Evolutionary conservation across 2,329 filamentous ascomycete genomes (phyloP).

Genomic region (Nothomitra cinnamomea): DNA sequence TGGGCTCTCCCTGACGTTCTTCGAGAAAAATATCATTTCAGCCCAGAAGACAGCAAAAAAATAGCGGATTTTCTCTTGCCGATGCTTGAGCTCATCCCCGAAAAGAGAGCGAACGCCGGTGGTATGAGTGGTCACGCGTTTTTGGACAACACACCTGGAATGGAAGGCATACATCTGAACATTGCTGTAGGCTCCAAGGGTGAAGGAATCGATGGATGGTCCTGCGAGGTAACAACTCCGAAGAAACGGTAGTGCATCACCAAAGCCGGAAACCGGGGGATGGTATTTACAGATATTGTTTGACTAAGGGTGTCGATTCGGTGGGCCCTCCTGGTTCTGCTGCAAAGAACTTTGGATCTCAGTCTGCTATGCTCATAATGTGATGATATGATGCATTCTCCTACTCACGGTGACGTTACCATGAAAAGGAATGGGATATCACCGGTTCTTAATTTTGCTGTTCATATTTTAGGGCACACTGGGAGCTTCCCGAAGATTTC

Average conservation of each 20-base stretch:
- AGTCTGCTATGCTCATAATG: not conserved
- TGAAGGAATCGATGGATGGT: slow-evolving; percentile 90
- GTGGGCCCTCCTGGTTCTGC: not conserved
- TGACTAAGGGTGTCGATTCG: not conserved
- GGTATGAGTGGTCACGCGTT: slow-evolving; percentile 82
- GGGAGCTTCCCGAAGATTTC: not conserved
- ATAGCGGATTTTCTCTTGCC: slow-evolving; percentile 73
- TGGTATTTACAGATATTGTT: too few relatives aligned
- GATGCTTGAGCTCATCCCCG: slow-evolving; percentile 79
- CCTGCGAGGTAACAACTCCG: slow-evolving; percentile 44
- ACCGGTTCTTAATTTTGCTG: not conserved
- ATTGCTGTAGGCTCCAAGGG: slow-evolving; percentile 67
- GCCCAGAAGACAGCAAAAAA: slow-evolving; percentile 59
- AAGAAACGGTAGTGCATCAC: slow-evolving; percentile 47
- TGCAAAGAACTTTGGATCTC: not conserved
- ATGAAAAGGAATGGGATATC: not conserved
- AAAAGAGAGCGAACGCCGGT: slow-evolving; percentile 82
- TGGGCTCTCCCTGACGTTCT: slow-evolving; percentile 91
- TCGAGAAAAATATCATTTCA: slow-evolving; percentile 93
- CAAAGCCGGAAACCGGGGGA: too few relatives aligned
- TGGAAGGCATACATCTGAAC: slow-evolving; percentile 63
- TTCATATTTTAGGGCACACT: slow-evolving; percentile 2
- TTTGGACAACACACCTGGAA: slow-evolving; percentile 71
- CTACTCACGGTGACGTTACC: not conserved
- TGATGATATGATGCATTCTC: slow-evolving; percentile 2